Evolutionary conservation across 1,284 basidiomycete species (phyloP), one percentile per base, ranked within the genome.

Genomic region (Polyporus tsugae): DNA sequence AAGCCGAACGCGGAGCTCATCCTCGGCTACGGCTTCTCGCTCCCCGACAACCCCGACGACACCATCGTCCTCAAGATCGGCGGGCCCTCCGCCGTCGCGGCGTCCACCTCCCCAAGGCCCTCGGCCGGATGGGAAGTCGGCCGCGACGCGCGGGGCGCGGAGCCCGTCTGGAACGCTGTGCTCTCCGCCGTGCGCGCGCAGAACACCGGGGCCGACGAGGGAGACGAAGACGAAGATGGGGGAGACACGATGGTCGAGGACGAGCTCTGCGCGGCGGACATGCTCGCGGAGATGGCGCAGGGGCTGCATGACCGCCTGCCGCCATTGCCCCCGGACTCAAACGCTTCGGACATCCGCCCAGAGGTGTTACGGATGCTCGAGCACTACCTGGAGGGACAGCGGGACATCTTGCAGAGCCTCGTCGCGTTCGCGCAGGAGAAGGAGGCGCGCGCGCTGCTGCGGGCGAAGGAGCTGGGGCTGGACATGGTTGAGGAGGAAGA

Each of bases 1-100:
- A 95, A 95, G 78, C 89, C 95, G 0, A 97, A 96, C 78, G 87
- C 94, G 33, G 94, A 96, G 77, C 86, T 97, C 39, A 88, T 97
- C 59, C 85, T 97, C 3, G 94, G 92, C 2, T 97, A 97, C 76
- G 95, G 95, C 1, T 98, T 97, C 79, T 88, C 92, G 1, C 78
- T 96, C 2, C 80, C 84, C 1, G 74, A 85, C 36, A 96, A 97
- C 74, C 92, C 92, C 0, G 94, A 96, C 74, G 95, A 97, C 77
- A 91, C 91, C 0, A 91, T 96, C 68, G 84, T 93, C 0, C 86
- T 97, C 39, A 91, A 91, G 68, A 82, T 97, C 58, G 92, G 89
- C 15, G 87, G 89, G 25, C 17, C 57, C n/a, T 55, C 60, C 36
- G 19, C 33, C 39, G 33, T 58, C 74, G 78, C 64, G 3, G 63